phyloP scores from a whole-genome alignment of 768 basidiomycete species.

The Pisolithus marmoratus region DNA sequence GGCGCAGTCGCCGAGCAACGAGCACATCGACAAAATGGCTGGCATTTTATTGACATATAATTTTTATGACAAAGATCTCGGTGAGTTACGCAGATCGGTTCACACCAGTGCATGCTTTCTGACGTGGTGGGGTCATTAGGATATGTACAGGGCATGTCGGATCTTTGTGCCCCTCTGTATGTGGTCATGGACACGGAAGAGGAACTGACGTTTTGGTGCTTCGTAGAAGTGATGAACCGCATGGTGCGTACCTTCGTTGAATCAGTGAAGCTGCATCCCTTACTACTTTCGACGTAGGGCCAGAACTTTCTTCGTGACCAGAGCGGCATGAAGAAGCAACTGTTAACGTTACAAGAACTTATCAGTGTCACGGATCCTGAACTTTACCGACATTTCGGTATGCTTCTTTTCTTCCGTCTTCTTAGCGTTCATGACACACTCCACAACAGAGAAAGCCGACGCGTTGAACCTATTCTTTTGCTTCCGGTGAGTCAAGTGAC shows the following conservation, averaged over 20 bases:
- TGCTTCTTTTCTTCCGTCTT: slow-evolving; percentile 3
- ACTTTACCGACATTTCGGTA: slow-evolving; percentile 85
- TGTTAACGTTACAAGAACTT: slow-evolving; percentile 83
- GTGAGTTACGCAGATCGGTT: slow-evolving; percentile 37
- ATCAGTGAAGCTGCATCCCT: background rate
- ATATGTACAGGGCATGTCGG: slow-evolving; percentile 99
- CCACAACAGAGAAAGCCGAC: slow-evolving; percentile 70
- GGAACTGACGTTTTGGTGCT: slow-evolving; percentile 93
- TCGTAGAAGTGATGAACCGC: slow-evolving; percentile 89
- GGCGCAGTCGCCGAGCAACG: slow-evolving; percentile 83
- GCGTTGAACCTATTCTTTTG: slow-evolving; percentile 95
- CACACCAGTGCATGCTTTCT: background rate
- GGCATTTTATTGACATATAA: slow-evolving; percentile 87
- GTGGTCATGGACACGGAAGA: slow-evolving; percentile 88
- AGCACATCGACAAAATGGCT: slow-evolving; percentile 86
- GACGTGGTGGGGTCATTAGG: slow-evolving; percentile 39
- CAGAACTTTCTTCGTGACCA: slow-evolving; percentile 95
- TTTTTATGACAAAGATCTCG: slow-evolving; percentile 82
- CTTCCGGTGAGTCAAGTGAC: slow-evolving; percentile 65
- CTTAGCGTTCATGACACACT: background rate
- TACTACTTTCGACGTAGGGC: slow-evolving; percentile 47
- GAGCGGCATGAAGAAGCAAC: slow-evolving; percentile 94
- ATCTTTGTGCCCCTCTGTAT: slow-evolving; percentile 90
- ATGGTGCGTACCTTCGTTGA: slow-evolving; percentile 56
- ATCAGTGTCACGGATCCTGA: slow-evolving; percentile 95